A percentile compares a stretch with the other conserved stretches of the same genome.
phyloP scores from a whole-genome alignment of 139 green algal genomes.

The Raphidocelis subcapitata region DNA sequence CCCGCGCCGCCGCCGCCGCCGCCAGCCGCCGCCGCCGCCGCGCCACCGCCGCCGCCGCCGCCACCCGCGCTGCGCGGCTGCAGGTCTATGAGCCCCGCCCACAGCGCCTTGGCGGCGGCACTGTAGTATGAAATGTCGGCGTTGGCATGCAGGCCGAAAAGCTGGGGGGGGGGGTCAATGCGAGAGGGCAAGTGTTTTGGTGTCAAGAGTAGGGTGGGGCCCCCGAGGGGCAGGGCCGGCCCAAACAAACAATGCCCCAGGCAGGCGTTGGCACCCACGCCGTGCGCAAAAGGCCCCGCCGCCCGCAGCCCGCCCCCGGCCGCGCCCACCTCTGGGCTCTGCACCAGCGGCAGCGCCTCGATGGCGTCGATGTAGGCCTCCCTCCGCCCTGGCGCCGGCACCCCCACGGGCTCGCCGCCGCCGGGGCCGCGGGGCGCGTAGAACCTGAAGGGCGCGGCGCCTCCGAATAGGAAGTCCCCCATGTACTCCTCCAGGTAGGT shows the following conservation, averaged over 20 bases:
- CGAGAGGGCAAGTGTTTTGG: background rate
- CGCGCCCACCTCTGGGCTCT: conserved; percentile 56
- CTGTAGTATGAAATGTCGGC: conserved; percentile 92
- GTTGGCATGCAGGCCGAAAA: conserved; percentile 86
- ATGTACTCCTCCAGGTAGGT: conserved; percentile 93
- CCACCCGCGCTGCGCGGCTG: conserved; percentile 60
- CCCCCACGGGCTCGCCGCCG: conserved; percentile 7
- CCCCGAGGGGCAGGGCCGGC: background rate
- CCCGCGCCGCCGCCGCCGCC: conserved; percentile 13
- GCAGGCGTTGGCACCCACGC: too few relatives aligned
- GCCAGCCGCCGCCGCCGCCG: conserved; percentile 40
- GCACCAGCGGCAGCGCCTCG: conserved; percentile 74
- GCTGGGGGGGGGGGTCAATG: conserved; percentile 38
- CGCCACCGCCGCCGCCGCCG: conserved; percentile 19
- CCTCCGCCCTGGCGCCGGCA: conserved; percentile 33
- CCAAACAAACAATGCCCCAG: background rate
- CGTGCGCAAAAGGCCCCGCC: too few relatives aligned
- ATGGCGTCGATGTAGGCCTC: conserved; percentile 66
- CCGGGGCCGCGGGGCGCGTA: conserved; percentile 33
- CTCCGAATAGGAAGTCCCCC: conserved; percentile 91
- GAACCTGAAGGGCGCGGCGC: conserved; percentile 82
- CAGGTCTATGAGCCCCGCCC: conserved; percentile 77
- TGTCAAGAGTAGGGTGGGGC: background rate
- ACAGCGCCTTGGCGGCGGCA: conserved; percentile 72
- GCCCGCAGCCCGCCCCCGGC: background rate